phyloP scores from a whole-genome alignment of 768 basidiomycete genomes.

The Lactifluus pinguis region DNA sequence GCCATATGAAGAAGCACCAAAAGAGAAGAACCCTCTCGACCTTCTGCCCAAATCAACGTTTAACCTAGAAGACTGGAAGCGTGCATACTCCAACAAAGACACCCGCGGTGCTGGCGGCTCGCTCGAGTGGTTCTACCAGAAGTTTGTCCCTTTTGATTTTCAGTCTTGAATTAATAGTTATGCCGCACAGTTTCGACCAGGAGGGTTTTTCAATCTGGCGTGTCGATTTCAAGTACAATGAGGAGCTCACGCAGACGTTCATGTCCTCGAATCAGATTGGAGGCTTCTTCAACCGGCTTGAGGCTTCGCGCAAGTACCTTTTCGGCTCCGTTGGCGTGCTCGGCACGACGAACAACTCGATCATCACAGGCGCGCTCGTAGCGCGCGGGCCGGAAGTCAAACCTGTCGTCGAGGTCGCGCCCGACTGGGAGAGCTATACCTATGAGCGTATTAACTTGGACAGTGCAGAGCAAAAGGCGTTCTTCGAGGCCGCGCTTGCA shows the following conservation, averaged over 20 bases:
- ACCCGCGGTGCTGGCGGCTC: conserved; percentile 75
- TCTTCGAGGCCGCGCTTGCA: conserved; percentile 87
- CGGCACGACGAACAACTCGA: conserved; percentile 65
- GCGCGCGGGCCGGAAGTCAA: conserved; percentile 67
- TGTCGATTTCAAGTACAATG: conserved; percentile 95
- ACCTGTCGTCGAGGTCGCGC: conserved; percentile 69
- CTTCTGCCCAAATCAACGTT: conserved; percentile 78
- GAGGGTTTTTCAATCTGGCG: conserved; percentile 88
- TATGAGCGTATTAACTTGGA: conserved; percentile 71
- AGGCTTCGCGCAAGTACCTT: conserved; percentile 93
- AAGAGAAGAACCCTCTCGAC: conserved; percentile 91
- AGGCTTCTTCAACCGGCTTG: conserved; percentile 97
- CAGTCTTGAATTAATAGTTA: conserved; percentile 5
- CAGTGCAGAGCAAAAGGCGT: conserved; percentile 69
- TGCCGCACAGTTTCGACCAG: conserved; percentile 59
- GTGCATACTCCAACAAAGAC: conserved; percentile 97
- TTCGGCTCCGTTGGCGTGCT: conserved; percentile 92
- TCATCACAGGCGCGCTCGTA: conserved; percentile 79
- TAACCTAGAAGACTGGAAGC: conserved; percentile 96
- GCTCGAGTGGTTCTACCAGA: conserved; percentile 94
- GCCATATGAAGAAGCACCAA: conserved; percentile 68
- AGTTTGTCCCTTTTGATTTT: conserved; percentile 40
- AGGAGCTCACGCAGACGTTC: conserved; percentile 84
- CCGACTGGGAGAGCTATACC: conserved; percentile 85
- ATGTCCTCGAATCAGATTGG: conserved; percentile 93